A percentile compares a stretch with the other conserved stretches of the same genome.
These are phyloP conservation scores for Nemania sp. DNA, from an alignment of 2,329 filamentous ascomycete species.

Conservation along the genomic window DNA sequence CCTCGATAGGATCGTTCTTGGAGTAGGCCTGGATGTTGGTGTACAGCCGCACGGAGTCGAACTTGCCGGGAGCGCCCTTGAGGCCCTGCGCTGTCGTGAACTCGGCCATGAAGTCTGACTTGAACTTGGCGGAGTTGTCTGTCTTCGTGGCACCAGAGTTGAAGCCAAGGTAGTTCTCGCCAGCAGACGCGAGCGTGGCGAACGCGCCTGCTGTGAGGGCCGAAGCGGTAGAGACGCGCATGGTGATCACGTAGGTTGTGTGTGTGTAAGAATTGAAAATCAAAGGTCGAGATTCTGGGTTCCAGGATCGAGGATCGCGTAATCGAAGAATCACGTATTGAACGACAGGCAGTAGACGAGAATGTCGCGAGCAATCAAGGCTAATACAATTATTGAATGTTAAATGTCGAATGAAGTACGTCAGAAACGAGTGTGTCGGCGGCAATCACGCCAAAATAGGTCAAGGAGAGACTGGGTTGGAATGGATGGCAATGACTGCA, in stretches of 20 bases:
- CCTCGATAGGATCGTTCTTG: conserved; percentile 62
- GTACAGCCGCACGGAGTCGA: conserved; percentile 37
- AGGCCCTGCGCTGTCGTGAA: conserved; percentile 38
- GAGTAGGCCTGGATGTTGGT: conserved; percentile 32
- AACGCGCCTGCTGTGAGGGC: conserved; percentile 19
- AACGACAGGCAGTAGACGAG: neutral
- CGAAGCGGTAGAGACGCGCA: conserved; percentile 27
- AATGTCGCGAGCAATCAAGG: neutral
- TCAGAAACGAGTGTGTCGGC: conserved; percentile 20
- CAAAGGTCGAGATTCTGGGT: no score
- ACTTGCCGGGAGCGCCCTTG: conserved; percentile 36
- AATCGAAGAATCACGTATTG: neutral
- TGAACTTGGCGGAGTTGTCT: conserved; percentile 36
- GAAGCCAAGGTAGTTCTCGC: conserved; percentile 37
- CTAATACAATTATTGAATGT: neutral
- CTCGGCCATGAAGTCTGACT: conserved; percentile 37
- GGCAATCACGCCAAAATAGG: conserved; percentile 12
- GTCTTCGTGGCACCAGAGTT: conserved; percentile 39
- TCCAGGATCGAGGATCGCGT: no score
- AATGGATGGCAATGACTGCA: conserved; percentile 3
- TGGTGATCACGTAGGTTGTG: conserved; percentile 7
- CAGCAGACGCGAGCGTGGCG: conserved; percentile 30
- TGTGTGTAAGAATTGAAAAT: neutral
- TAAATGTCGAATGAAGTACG: conserved; percentile 14
- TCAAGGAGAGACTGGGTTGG: conserved; percentile 19